Evolutionary conservation across 768 basidiomycete genomes (phyloP).

Genomic region (Mycena chlorophos): DNA sequence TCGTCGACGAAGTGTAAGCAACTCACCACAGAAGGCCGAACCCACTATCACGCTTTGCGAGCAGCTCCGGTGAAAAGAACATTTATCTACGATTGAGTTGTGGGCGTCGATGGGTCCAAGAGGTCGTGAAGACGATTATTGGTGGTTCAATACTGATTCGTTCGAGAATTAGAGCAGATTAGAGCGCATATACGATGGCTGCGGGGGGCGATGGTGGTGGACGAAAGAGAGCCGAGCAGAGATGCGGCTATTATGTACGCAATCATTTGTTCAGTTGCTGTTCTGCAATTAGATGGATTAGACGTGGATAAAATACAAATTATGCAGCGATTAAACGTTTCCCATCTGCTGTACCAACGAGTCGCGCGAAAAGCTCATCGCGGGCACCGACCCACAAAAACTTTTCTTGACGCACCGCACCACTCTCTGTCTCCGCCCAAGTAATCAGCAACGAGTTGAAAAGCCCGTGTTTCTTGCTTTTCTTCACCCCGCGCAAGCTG

Average conservation of each 20-base stretch:
- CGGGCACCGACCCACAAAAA: slow-evolving; percentile 62
- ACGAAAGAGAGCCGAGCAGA: background rate
- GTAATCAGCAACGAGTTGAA: slow-evolving; percentile 53
- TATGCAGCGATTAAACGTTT: slow-evolving; percentile 50
- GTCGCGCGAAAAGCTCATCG: slow-evolving; percentile 66
- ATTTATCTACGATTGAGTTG: slow-evolving; percentile 41
- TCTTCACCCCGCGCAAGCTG: slow-evolving; percentile 54
- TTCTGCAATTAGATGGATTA: no score
- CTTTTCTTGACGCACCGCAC: slow-evolving; percentile 47
- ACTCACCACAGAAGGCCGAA: slow-evolving; percentile 86
- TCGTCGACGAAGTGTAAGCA: background rate
- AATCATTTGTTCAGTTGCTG: slow-evolving; percentile 2
- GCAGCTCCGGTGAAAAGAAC: slow-evolving; percentile 86
- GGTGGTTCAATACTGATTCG: background rate
- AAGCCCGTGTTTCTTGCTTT: slow-evolving; percentile 52
- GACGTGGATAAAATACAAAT: no score
- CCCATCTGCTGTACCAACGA: slow-evolving; percentile 50
- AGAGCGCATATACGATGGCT: background rate
- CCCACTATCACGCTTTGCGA: slow-evolving; percentile 81
- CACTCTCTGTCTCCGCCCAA: slow-evolving; percentile 38
- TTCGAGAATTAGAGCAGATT: background rate
- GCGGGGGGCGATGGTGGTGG: background rate
- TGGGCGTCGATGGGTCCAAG: slow-evolving; percentile 1
- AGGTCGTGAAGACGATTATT: slow-evolving; percentile 6
- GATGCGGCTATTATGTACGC: background rate